phyloP scores from a whole-genome alignment of 331 rosid species.

The Rhamnella rubrinervis region DNA sequence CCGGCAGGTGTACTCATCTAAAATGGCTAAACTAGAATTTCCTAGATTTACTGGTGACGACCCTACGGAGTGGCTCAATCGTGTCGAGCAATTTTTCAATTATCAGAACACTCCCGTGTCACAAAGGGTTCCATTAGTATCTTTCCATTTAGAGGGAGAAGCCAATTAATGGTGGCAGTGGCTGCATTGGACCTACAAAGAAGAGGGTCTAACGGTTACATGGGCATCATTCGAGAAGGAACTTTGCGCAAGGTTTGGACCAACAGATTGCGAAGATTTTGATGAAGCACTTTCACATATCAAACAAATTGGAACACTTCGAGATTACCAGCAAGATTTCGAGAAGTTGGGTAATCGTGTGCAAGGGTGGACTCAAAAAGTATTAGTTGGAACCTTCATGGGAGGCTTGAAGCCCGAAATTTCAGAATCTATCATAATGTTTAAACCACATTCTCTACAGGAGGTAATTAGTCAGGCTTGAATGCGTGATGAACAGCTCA shows the following conservation, averaged over 20 bases:
- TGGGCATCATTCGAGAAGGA: background rate
- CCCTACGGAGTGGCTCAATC: background rate
- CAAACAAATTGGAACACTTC: background rate
- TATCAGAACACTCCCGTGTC: background rate
- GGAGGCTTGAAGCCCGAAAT: background rate
- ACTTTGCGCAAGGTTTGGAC: background rate
- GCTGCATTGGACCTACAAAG: background rate
- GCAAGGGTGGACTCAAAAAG: background rate
- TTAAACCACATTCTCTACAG: background rate
- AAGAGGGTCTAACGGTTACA: background rate
- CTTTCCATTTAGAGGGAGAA: background rate
- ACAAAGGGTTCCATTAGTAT: background rate
- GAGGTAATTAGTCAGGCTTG: background rate
- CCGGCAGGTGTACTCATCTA: background rate
- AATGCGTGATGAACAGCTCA: background rate
- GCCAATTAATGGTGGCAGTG: background rate
- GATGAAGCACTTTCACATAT: background rate
- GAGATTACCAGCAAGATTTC: background rate
- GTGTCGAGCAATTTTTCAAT: background rate
- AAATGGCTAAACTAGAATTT: background rate
- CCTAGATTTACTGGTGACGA: background rate
- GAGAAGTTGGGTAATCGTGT: background rate
- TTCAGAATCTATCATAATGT: background rate
- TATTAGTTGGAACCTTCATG: background rate
- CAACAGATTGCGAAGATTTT: background rate